Base-by-base conservation (phyloP, 805 yeast genomes). In the Candida dajiaensis region DNA sequence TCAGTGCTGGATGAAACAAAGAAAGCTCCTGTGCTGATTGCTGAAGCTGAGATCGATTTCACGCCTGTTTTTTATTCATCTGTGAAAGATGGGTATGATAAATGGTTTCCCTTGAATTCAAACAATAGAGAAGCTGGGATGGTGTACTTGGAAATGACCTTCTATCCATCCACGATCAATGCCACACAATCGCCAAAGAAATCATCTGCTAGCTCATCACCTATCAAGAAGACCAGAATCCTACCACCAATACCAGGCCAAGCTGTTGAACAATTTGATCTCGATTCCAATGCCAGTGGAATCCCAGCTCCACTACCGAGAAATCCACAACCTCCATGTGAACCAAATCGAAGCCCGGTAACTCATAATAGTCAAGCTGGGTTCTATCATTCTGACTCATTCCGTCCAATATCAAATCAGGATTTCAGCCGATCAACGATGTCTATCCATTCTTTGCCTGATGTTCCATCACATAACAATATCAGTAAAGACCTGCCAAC, bases 111-210 rank as follows among this genome's bases (percentile, higher is more conserved):
- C 26, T 68, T 94, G 47, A 68, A 72, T 38, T 78, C 78, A 59
- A 81, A 81, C 40, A 82, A 80, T 19, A 79, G 81, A 55, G 80
- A 83, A 46, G 96, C 97, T 1, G 99, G 99, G 2, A 86, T 80
- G 63, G 79, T 94, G 1, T 92, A 81, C 64, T 67, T 94, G 46
- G 98, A 94, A 58, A 83, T 94, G 85, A 89, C 97, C 0, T 94
- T 88, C 60, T 88, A 87, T 60, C 94, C 96, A 1, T 61, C 71
- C 2, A 59, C 41, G 61, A 11, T 73, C 36, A 37, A 33, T 42
- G 51, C 43, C 44, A 43, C 15, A n/a, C 45, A 22, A 36, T 35
- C 23, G 7, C 47, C 22, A n/a, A 44, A 35, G 26, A 44, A 41
- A 21, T 38, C 43, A 5, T 12, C 16, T 3, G 8, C 19, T 8